A percentile compares a stretch with the other conserved stretches of the same genome.
phyloP scores from a whole-genome alignment of 768 basidiomycete genomes.

The Collybia nuda region DNA sequence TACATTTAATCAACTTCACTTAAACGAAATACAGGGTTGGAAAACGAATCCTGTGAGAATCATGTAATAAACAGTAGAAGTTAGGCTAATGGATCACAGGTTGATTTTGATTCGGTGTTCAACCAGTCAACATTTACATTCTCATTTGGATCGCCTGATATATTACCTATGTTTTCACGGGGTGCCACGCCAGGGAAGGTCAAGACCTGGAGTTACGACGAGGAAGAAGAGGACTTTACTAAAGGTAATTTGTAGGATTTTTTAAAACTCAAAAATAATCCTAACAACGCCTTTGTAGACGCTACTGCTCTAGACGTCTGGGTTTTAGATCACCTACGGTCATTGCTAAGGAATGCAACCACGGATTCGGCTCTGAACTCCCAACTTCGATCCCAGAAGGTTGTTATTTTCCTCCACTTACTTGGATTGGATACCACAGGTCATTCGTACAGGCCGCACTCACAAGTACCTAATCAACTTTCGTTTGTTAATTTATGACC shows the following conservation, averaged over 20 bases:
- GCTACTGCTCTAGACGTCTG: constrained; percentile 77
- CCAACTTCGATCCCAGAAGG: constrained; percentile 55
- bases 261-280: not conserved
- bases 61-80: not conserved
- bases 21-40: constrained; percentile 59
- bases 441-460: constrained; percentile 83
- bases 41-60: constrained; percentile 73
- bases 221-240: constrained; percentile 83
- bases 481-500: not conserved
- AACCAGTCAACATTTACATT: constrained; percentile 78
- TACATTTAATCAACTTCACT: not conserved
- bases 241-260: constrained; percentile 48
- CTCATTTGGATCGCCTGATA: constrained; percentile 87
- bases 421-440: constrained; percentile 86
- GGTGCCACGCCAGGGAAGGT: constrained; percentile 73
- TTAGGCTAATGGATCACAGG: constrained; percentile 27
- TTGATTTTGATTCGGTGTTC: constrained; percentile 88
- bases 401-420: constrained; percentile 82
- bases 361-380: constrained; percentile 44
- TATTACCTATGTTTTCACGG: constrained; percentile 83
- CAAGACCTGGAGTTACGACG: constrained; percentile 72
- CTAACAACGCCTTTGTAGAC: constrained; percentile 40
- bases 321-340: constrained; percentile 70
- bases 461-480: constrained; percentile 43
- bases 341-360: constrained; percentile 65